Conservation (phyloP, 2,329 filamentous ascomycete genomes). For the Cercospora zeae-maydis region DNA sequence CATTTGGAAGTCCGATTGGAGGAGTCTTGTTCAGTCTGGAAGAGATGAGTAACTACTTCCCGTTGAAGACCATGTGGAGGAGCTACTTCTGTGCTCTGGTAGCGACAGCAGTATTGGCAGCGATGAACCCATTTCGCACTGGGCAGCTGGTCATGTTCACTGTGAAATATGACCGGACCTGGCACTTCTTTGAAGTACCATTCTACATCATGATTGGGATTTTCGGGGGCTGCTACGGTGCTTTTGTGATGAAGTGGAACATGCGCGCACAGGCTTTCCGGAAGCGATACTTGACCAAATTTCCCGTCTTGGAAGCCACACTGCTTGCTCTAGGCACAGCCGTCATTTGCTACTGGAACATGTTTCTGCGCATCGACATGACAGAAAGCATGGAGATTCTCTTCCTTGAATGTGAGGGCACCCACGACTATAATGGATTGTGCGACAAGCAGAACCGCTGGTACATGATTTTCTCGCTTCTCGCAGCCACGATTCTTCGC, state of each 20-base stretch:
- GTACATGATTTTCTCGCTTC: conserved; percentile 72
- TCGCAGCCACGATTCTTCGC: conserved; percentile 75
- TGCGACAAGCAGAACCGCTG: conserved; percentile 76
- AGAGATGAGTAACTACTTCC: conserved; percentile 96
- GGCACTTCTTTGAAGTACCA: conserved; percentile 95
- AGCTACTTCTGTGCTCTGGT: conserved; percentile 98
- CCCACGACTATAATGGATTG: conserved; percentile 81
- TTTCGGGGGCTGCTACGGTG: conserved; percentile 92
- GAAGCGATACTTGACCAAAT: conserved; percentile 82
- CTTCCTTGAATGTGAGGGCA: conserved; percentile 87
- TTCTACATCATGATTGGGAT: conserved; percentile 90
- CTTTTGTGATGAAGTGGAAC: conserved; percentile 98
- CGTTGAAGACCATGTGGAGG: conserved; percentile 94
- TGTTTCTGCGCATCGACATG: conserved; percentile 95
- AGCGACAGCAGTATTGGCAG: conserved; percentile 84
- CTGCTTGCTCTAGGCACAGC: conserved; percentile 79
- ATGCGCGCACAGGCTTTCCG: conserved; percentile 84
- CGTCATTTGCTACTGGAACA: conserved; percentile 93
- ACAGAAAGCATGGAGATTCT: conserved; percentile 99
- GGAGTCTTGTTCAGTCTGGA: conserved; percentile 95
- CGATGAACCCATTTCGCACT: conserved; percentile 96
- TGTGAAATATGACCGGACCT: conserved; percentile 88
- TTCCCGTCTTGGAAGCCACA: conserved; percentile 82
- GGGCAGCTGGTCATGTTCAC: conserved; percentile 99
- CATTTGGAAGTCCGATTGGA: conserved; percentile 95